These are phyloP conservation scores for Gracilaria caudata DNA, from an alignment of 23 red algal genomes.

Conservation along the genomic window DNA sequence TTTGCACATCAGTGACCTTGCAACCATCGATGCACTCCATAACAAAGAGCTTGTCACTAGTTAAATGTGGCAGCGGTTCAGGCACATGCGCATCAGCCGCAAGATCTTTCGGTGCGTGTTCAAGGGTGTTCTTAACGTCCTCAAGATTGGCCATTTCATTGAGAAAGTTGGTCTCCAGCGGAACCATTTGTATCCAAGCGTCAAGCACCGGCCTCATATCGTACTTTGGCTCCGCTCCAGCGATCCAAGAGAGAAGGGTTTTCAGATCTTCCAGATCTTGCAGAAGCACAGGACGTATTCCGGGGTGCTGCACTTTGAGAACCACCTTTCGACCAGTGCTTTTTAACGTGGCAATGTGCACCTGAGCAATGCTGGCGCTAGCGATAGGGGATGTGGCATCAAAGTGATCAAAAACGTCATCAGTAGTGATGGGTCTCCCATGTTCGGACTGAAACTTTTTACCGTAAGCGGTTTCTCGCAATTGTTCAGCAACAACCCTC, in stretches of 20 bases:
- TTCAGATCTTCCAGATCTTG: slow-evolving; percentile 85
- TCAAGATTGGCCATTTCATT: slow-evolving; percentile 75
- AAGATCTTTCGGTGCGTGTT: slow-evolving; percentile 19
- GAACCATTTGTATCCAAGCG: slow-evolving; percentile 83
- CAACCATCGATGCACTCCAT: slow-evolving; percentile 85
- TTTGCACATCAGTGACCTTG: slow-evolving; percentile 32
- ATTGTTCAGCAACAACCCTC: slow-evolving; percentile 9
- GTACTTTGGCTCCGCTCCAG: slow-evolving; percentile 80
- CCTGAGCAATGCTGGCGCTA: slow-evolving; percentile 86
- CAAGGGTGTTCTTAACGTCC: slow-evolving; percentile 33
- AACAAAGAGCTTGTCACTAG: slow-evolving; percentile 68
- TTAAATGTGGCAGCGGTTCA: slow-evolving; percentile 16
- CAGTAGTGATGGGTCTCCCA: slow-evolving; percentile 9
- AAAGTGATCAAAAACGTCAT: slow-evolving; percentile 66
- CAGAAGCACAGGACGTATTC: slow-evolving; percentile 68
- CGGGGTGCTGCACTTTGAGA: slow-evolving; percentile 82
- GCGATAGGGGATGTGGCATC: slow-evolving; percentile 58
- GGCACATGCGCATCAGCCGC: slow-evolving; percentile 59
- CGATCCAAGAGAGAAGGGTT: slow-evolving; percentile 60
- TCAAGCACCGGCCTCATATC: slow-evolving; percentile 78
- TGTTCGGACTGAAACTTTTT: slow-evolving; percentile 16
- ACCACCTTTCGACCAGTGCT: slow-evolving; percentile 33
- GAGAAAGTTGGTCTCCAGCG: slow-evolving; percentile 79
- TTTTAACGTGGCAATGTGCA: slow-evolving; percentile 64
- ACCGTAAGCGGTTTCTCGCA: slow-evolving; percentile 13